phyloP scores from a whole-genome alignment of 1,139 yeast genomes.

The Suhomyces chickasaworum region DNA sequence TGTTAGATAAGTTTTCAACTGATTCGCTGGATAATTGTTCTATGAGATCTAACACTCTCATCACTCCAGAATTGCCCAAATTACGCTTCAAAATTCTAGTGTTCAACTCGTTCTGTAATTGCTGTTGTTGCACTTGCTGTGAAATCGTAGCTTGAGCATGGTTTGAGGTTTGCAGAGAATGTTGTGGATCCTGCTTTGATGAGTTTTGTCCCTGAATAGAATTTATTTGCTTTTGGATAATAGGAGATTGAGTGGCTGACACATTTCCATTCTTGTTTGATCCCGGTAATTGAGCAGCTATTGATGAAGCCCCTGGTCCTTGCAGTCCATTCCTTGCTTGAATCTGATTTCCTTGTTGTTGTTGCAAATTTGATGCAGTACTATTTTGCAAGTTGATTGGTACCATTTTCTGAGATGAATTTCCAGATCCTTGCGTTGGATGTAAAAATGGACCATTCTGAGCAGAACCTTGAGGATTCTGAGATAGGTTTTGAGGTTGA shows the following conservation, averaged over 20 bases:
- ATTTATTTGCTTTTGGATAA: conserved; percentile 9
- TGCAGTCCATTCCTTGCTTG: conserved; percentile 20
- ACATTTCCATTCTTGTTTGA: conserved; percentile 6
- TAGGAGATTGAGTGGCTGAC: conserved; percentile 6
- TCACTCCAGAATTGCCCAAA: conserved; percentile 48
- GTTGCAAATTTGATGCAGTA: conserved; percentile 15
- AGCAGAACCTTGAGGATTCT: conserved; percentile 4
- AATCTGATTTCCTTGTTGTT: conserved; percentile 22
- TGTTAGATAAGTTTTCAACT: conserved; percentile 28
- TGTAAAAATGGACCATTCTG: conserved; percentile 14
- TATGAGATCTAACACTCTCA: conserved; percentile 41
- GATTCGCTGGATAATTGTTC: conserved; percentile 42
- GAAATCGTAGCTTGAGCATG: conserved; percentile 6
- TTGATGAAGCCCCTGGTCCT: conserved; percentile 3
- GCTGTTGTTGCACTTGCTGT: conserved; percentile 20
- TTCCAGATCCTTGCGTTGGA: conserved; percentile 12
- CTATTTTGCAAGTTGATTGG: conserved; percentile 11
- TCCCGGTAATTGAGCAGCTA: not conserved
- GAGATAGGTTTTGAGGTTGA: conserved; percentile 5
- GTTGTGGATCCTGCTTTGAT: conserved; percentile 1
- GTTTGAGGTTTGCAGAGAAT: conserved; percentile 1
- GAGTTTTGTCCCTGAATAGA: not conserved
- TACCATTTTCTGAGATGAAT: conserved; percentile 13
- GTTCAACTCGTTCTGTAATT: conserved; percentile 37
- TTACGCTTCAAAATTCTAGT: conserved; percentile 42